Conservation (phyloP, 176 grass and related monocot genomes). For the Avena atlantica region DNA sequence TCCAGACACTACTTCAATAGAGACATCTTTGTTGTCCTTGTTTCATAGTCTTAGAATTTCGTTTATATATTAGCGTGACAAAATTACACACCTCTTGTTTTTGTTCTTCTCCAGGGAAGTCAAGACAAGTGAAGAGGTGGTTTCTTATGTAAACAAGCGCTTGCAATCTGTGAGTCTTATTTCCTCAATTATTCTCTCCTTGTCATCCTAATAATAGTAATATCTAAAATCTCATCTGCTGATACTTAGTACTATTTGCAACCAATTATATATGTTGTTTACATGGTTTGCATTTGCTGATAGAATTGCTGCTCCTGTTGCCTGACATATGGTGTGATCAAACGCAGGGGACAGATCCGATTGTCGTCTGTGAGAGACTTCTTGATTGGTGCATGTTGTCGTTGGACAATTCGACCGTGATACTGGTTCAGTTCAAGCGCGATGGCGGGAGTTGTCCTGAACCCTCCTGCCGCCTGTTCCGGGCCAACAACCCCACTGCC, state of each 20-base stretch:
- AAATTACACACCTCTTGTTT: background rate
- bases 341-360: conserved; percentile 29
- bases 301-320: conserved; percentile 10
- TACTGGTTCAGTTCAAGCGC: conserved; percentile 39
- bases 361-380: conserved; percentile 27
- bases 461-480: background rate
- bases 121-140: conserved; percentile 15
- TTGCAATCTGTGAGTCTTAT: conserved; percentile 26
- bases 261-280: background rate
- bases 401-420: background rate
- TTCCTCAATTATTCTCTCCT: background rate
- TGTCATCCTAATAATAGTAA: background rate
- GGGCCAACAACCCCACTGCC: too few relatives aligned
- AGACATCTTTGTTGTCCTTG: background rate
- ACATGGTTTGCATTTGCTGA: conserved; percentile 16
- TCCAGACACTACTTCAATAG: background rate
- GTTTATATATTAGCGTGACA: conserved; percentile 2
- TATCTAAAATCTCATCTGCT: background rate
- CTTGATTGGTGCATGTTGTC: background rate
- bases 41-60: background rate
- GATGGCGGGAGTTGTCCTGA: too few relatives aligned
- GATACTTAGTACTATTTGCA: background rate
- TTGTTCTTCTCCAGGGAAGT: background rate
- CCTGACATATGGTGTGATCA: conserved; percentile 7
- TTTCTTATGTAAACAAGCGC: background rate